phyloP scores from a whole-genome alignment of 805 yeast genomes.

The Spencermartinsiella europaea region DNA sequence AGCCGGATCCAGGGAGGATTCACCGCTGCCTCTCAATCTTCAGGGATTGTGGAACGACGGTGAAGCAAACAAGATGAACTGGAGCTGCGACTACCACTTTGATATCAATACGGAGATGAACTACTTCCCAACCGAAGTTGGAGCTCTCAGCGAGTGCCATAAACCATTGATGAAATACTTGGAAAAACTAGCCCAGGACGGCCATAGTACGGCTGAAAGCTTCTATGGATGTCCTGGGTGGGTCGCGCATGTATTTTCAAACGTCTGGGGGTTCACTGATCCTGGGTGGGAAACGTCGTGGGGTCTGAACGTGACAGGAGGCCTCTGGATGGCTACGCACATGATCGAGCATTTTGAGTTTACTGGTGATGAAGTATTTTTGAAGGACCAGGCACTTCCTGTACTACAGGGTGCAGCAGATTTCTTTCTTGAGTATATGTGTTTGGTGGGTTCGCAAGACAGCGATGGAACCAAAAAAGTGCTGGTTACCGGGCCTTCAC shows the following conservation, averaged over 20 bases:
- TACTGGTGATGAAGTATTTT: conserved; percentile 2
- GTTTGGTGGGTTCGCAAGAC: background rate
- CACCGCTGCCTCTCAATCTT: conserved; percentile 9
- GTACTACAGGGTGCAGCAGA: conserved; percentile 5
- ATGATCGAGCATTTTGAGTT: conserved; percentile 8
- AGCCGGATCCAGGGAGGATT: conserved; percentile 9
- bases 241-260: conserved; percentile 13
- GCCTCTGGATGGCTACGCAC: conserved; percentile 7
- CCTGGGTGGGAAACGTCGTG: conserved; percentile 14
- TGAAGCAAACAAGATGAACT: conserved; percentile 8
- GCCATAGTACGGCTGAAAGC: conserved; percentile 6
- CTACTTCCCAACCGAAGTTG: conserved; percentile 11
- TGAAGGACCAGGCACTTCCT: conserved; percentile 1
- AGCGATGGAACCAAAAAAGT: too few relatives aligned
- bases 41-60: conserved; percentile 17
- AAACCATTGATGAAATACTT: conserved; percentile 6
- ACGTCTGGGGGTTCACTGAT: conserved; percentile 13
- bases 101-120: conserved; percentile 16
- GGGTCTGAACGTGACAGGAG: conserved; percentile 14
- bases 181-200: conserved; percentile 4
- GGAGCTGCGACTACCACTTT: conserved; percentile 15
- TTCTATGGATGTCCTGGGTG: conserved; percentile 13
- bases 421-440: conserved; percentile 4
- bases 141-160: conserved; percentile 9
- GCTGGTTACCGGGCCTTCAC: conserved; percentile 5